Percentiles rank a stretch among this genome's conserved stretches.
These are phyloP conservation scores for Antrodiella citrinella DNA, from an alignment of 768 basidiomycete species.

Conservation along the genomic window DNA sequence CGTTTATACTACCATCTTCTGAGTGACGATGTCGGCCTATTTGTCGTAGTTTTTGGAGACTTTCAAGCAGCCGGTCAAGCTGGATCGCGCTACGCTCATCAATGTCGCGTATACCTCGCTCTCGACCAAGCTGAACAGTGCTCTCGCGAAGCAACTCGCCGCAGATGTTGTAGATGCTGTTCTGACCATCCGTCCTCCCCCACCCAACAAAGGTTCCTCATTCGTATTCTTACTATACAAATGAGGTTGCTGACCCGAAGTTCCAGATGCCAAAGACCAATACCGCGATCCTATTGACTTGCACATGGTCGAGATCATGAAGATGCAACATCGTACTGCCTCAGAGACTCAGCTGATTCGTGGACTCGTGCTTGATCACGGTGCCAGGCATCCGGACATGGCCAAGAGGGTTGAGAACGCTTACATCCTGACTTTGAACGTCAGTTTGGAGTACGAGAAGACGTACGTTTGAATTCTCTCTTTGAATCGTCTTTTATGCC, in stretches of 20 bases:
- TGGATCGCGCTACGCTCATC: constrained; percentile 88
- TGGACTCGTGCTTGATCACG: constrained; percentile 95
- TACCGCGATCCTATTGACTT: constrained; percentile 91
- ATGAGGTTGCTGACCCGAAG: constrained; percentile 18
- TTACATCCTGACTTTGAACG: constrained; percentile 90
- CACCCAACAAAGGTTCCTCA: constrained; percentile 47
- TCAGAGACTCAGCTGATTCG: constrained; percentile 94
- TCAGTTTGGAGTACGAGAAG: constrained; percentile 98
- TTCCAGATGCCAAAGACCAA: constrained; percentile 50
- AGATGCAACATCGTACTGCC: constrained; percentile 99
- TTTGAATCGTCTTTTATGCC: constrained; percentile 6
- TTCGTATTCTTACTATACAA: constrained; percentile 10
- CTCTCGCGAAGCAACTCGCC: constrained; percentile 80
- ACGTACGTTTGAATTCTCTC: constrained; percentile 56
- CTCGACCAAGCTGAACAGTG: constrained; percentile 80
- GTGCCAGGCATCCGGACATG: constrained; percentile 98
- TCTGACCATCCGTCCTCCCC: constrained; percentile 69
- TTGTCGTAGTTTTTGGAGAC: constrained; percentile 78
- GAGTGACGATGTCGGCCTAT: background rate
- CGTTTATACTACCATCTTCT: constrained; percentile 1
- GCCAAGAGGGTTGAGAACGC: constrained; percentile 97
- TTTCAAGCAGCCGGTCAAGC: constrained; percentile 70
- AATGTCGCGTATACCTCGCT: constrained; percentile 94
- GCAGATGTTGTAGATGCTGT: constrained; percentile 96
- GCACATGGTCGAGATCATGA: constrained; percentile 99